Conservation (phyloP, 306 rosid genomes). For the Cucumis hystrix region DNA sequence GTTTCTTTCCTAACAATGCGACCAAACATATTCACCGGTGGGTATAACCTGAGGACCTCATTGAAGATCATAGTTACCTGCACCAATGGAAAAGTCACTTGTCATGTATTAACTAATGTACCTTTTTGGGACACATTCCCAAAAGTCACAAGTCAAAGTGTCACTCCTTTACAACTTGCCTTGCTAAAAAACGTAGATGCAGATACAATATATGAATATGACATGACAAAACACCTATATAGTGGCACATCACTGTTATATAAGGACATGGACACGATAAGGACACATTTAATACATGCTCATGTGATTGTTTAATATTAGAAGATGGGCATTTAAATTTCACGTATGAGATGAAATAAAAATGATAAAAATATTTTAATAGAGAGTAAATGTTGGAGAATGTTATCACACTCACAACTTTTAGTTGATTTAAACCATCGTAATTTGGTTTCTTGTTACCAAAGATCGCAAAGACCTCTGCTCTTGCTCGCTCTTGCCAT, state of each 20-base stretch:
- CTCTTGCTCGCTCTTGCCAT: conserved; percentile 50
- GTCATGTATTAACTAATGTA: background rate
- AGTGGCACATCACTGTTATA: no score
- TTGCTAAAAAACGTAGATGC: no score
- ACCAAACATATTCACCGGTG: background rate
- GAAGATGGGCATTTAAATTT: background rate
- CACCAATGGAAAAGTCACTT: background rate
- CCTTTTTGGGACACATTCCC: background rate
- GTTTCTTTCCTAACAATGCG: background rate
- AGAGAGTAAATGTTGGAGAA: background rate
- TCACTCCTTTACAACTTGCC: background rate
- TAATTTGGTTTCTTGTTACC: conserved; percentile 23
- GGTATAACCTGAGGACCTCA: conserved; percentile 8
- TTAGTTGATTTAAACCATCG: conserved; percentile 35
- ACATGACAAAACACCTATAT: no score
- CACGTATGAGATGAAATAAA: background rate
- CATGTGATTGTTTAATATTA: background rate
- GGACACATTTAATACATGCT: background rate
- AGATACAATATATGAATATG: no score
- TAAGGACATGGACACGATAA: no score
- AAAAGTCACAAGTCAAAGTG: background rate
- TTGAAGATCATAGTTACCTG: conserved; percentile 13
- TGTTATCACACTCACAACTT: conserved; percentile 31
- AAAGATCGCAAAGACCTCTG: conserved; percentile 33
- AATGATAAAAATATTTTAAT: background rate